These are phyloP conservation scores for Eucommia ulmoides DNA, from an alignment of 257 asterid genomes.

Conservation along the genomic window DNA sequence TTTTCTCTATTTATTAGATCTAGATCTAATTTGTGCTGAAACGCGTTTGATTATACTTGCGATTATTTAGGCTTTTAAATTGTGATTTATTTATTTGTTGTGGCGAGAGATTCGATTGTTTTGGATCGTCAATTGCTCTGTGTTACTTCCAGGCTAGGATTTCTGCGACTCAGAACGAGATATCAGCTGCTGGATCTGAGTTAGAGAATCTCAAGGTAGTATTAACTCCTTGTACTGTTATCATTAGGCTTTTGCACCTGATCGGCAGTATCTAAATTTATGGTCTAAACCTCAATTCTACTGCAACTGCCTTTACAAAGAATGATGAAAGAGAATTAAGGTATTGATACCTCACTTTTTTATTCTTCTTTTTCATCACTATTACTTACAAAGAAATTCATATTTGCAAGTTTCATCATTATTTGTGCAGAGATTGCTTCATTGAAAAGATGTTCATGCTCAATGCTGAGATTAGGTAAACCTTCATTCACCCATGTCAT, in stretches of 20 bases:
- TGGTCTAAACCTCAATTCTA: neutral
- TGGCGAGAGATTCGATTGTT: neutral
- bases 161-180: slow-evolving; percentile 36
- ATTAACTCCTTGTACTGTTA: neutral
- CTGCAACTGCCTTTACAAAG: slow-evolving; percentile 20
- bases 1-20: neutral
- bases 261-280: neutral
- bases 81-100: neutral
- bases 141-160: slow-evolving; percentile 41
- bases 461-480: slow-evolving; percentile 55
- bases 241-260: neutral
- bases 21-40: neutral
- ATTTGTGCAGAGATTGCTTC: slow-evolving; percentile 51
- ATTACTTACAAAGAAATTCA: neutral
- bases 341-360: slow-evolving; percentile 16
- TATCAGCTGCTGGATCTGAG: slow-evolving; percentile 33
- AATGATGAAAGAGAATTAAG: slow-evolving; percentile 40
- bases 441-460: slow-evolving; percentile 54
- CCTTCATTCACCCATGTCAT: slow-evolving; percentile 2
- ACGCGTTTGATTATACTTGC: neutral
- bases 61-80: neutral
- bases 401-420: slow-evolving; percentile 3
- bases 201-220: slow-evolving; percentile 45
- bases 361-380: neutral
- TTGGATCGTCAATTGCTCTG: slow-evolving; percentile 2